phyloP scores from a whole-genome alignment of 768 basidiomycete species.

The Pleurotus giganteus region DNA sequence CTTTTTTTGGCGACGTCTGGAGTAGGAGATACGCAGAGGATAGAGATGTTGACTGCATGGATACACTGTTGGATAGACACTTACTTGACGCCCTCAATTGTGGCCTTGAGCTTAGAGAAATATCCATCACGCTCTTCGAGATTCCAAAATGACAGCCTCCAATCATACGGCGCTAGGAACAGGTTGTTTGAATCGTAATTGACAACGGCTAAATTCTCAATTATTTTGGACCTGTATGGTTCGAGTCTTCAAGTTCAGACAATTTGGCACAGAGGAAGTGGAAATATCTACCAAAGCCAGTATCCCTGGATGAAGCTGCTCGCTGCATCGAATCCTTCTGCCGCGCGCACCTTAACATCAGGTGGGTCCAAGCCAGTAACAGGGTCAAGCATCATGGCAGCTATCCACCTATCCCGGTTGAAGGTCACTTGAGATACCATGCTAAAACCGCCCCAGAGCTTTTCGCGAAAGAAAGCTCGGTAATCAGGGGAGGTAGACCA shows the following conservation, averaged over 20 bases:
- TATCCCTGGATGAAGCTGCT: slow-evolving; percentile 87
- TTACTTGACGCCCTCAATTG: slow-evolving; percentile 78
- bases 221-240: slow-evolving; percentile 75
- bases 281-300: slow-evolving; percentile 78
- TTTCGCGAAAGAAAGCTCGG: slow-evolving; percentile 88
- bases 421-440: slow-evolving; percentile 85
- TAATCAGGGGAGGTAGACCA: slow-evolving; percentile 91
- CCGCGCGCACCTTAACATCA: slow-evolving; percentile 83
- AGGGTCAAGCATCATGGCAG: slow-evolving; percentile 88
- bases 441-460: slow-evolving; percentile 74
- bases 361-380: slow-evolving; percentile 89
- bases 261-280: background rate
- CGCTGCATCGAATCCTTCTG: slow-evolving; percentile 90
- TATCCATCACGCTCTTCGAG: slow-evolving; percentile 90
- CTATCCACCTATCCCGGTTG: slow-evolving; percentile 87
- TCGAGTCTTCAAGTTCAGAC: background rate
- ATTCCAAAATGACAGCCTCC: slow-evolving; percentile 86
- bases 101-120: slow-evolving; percentile 77
- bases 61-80: slow-evolving; percentile 17
- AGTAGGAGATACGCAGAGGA: background rate
- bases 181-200: slow-evolving; percentile 93
- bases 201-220: slow-evolving; percentile 91
- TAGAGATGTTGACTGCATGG: background rate
- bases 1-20: slow-evolving; percentile 63
- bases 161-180: slow-evolving; percentile 85